phyloP scores from a whole-genome alignment of 352 stramenopile genomes.

The Saprolegnia parasitica region DNA sequence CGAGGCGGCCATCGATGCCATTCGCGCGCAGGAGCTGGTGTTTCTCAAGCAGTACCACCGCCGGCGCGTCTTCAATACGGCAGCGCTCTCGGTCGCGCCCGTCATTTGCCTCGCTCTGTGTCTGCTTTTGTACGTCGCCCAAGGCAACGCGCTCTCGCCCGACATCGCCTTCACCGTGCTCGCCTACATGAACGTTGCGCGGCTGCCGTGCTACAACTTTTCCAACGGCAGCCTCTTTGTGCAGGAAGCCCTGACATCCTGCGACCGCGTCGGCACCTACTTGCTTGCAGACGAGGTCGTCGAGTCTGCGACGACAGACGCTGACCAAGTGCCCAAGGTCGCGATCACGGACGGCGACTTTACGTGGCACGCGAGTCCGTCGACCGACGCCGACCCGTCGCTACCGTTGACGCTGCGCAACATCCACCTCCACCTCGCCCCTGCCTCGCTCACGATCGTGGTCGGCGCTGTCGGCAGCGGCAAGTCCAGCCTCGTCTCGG shows the following conservation, averaged over 20 bases:
- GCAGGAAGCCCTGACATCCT: slow-evolving; percentile 44
- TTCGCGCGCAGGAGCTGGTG: slow-evolving; percentile 46
- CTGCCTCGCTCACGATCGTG: slow-evolving; percentile 55
- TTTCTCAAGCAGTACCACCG: slow-evolving; percentile 54
- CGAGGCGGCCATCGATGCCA: slow-evolving; percentile 42
- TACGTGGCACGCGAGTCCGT: slow-evolving; percentile 30
- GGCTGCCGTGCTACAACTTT: slow-evolving; percentile 52
- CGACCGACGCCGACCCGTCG: slow-evolving; percentile 4
- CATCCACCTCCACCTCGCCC: slow-evolving; percentile 59
- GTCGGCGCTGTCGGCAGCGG: slow-evolving; percentile 57
- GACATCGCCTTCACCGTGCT: slow-evolving; percentile 51
- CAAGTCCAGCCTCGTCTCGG: slow-evolving; percentile 65
- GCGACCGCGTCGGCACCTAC: slow-evolving; percentile 33
- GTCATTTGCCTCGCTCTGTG: slow-evolving; percentile 43
- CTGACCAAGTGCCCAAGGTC: slow-evolving; percentile 11
- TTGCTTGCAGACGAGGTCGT: slow-evolving; percentile 42
- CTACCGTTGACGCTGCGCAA: slow-evolving; percentile 44
- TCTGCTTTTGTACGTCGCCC: slow-evolving; percentile 48
- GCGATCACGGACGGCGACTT: slow-evolving; percentile 36
- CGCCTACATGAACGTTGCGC: slow-evolving; percentile 49
- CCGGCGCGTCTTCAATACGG: slow-evolving; percentile 58
- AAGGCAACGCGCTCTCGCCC: slow-evolving; percentile 56
- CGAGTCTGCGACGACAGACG: not conserved
- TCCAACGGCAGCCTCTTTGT: slow-evolving; percentile 47
- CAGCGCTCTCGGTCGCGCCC: slow-evolving; percentile 48